Base-by-base conservation (phyloP, 1,284 basidiomycete genomes). In the Bondarzewia mesenterica region DNA sequence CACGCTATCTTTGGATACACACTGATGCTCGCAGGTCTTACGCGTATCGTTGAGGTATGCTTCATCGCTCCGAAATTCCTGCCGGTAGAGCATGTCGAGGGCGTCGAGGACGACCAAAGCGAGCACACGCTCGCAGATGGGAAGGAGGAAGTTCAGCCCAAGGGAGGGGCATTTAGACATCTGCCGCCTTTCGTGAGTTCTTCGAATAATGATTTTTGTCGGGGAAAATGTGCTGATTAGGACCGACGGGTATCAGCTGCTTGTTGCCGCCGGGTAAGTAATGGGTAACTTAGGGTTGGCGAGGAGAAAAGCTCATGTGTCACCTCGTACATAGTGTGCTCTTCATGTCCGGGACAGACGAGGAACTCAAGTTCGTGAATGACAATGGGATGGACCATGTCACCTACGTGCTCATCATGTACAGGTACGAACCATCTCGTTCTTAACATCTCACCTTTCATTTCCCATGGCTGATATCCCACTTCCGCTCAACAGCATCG, bases 311-410 rank as follows among this genome's bases (percentile, higher is more conserved):
- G 15, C 20, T 10, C 18, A 18, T 41, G 18, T 22, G 39, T 38
- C 10, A 38, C 29, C 25, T 36, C 43, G 22, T 37, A 20, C 38
- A 4, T 39, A 77, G 85, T 3, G 59, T 90, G 2, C 67, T 92
- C 10, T 95, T 95, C 73, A 91, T 94, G 78, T 88, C 87, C 12
- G 91, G 85, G 0, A 95, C 93, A 0, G 90, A 95, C 62, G 92
- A 96, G 67, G 89, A 94, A 62, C 69, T 94, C 37, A 60, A 73
- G 27, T 85, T 75, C 53, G 78, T 85, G 12, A 73, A 88, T 56
- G 75, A 76, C 21, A 69, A 72, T 27, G 85, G 77, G 44, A 85
- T 93, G 78, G 91, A 93, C 61, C 89, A 93, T 60, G 89, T 93
- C 54, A 89, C 90, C 0, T 94, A 94, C 59, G 74, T 87, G 39